Evolutionary conservation across 1,284 basidiomycete genomes (phyloP).

Genomic region (Irpex sp.): DNA sequence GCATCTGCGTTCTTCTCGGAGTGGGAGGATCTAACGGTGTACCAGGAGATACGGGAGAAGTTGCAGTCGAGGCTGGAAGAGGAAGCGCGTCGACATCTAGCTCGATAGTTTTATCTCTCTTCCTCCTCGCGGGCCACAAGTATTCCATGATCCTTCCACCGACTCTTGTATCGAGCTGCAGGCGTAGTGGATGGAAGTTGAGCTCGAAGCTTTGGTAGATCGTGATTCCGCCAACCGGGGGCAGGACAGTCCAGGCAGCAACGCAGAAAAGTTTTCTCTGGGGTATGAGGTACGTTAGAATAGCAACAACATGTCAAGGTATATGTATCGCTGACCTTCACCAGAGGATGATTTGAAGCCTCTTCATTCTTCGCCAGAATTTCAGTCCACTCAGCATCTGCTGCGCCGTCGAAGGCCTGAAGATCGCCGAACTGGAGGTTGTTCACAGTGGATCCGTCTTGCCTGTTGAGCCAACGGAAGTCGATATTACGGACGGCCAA

Average conservation of each 20-base stretch:
- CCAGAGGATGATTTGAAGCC: constrained; percentile 57
- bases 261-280: constrained; percentile 64
- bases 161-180: constrained; percentile 82
- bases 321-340: constrained; percentile 45
- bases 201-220: constrained; percentile 86
- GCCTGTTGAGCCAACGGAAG: constrained; percentile 83
- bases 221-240: constrained; percentile 90
- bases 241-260: constrained; percentile 75
- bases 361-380: constrained; percentile 78
- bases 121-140: constrained; percentile 67
- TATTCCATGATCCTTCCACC: constrained; percentile 85
- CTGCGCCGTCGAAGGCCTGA: constrained; percentile 84
- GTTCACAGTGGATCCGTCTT: constrained; percentile 85
- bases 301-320: constrained; percentile 4
- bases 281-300: constrained; percentile 7
- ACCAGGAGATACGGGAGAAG: constrained; percentile 4
- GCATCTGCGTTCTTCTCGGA: background rate
- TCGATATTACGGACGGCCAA: constrained; percentile 77
- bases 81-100: constrained; percentile 12
- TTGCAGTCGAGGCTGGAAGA: constrained; percentile 5
- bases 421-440: constrained; percentile 76
- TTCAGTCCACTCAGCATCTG: constrained; percentile 83
- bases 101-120: constrained; percentile 21
- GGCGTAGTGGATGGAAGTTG: constrained; percentile 79
- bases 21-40: background rate